Base-by-base conservation (phyloP, 1,139 yeast species). In the Candida frijolesensis region DNA sequence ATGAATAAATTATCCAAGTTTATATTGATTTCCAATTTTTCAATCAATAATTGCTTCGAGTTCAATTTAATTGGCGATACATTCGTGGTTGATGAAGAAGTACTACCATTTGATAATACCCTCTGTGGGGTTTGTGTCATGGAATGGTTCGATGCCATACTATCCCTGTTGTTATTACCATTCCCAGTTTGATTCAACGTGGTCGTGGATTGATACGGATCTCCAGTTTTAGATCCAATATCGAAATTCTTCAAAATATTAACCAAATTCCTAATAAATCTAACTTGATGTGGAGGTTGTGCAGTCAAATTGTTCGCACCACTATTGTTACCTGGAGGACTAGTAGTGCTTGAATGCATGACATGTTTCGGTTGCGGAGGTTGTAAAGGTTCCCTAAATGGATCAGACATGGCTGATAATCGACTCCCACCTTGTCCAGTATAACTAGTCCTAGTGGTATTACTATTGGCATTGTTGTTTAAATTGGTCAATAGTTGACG, bases 21-120 rank as follows among this genome's bases (percentile, higher is more conserved):
- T 46, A 76, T 76, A 53, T 76, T 76, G 45, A 76, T 74, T 53
- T 76, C 81, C 46, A 76, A 60, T 58, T 76, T 76, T 54, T 76
- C 81, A 38, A 76, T 75, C 44, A 74, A 64, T 46, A 76, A 64
- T 52, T 76, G 81, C 44, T 68, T 68, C 11, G 79, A 71, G 51
- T 65, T 73, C 49, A 76, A 61, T 53, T 70, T 71, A 42, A 76
- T 75, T 12, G 81, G 81, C 14, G 79, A 72, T 15, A 60, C 57
- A 35, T 56, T 56, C 8, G 44, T 35, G 12, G 47, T 27, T 43
- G 46, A 15, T 15, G 43, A 42, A 42, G 44, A 14, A 8, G 29
- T 40, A 14, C 48, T 44, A 3, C 49, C 50, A 47, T 46, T 49
- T 9, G 46, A 51, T 10, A 37, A 5, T 5, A 44, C 37, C 18